Evolutionary conservation across 306 rosid species (phyloP), one percentile per base, ranked within the genome.

Genomic region (Sesbania bispinosa): DNA sequence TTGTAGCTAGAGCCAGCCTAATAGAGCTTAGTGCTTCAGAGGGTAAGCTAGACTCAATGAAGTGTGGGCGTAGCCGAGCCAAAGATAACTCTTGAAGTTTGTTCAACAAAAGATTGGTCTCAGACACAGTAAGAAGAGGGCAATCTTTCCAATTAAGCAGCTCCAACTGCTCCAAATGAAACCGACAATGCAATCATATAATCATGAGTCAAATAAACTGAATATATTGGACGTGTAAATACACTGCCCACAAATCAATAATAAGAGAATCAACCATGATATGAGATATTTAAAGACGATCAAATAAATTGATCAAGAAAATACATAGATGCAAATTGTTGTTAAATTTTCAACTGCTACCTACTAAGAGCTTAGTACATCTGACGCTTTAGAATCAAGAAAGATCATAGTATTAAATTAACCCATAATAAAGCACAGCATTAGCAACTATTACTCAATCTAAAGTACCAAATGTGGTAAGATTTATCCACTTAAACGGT

Each of bases 21-120:
- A 89, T 88, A 54, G 88, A 84, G 45, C 84, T 63, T 29, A 87
- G 63, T 50, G 95, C 96, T 74, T 83, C 85, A 1, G 80, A 19
- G 19, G 96, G 88, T 71, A 89, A 79, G 69, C 74, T 83, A 5
- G 88, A 80, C 61, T 94, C 91, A 4, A 65, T 68, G 42, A 80
- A 85, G 48, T 80, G 88, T 0, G 97, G 96, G 4, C 86, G 87
- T 72, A 81, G 76, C 85, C 79, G 89, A 4, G 91, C 91, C 83
- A 86, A 55, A 10, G 95, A 87, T 67, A 89, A 77, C 79, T 90
- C 98, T 85, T 89, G 96, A 67, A 94, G 86, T 79, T 91, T 90
- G 76, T 83, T 86, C 74, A 94, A 72, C 82, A 90, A 71, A 70
- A 90, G 96, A 71, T 86, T 84, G 38, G 98, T 87, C 80, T 94